Evolutionary conservation across 2,329 filamentous ascomycete genomes (phyloP).

Genomic region (Fusarium armeniacum): DNA sequence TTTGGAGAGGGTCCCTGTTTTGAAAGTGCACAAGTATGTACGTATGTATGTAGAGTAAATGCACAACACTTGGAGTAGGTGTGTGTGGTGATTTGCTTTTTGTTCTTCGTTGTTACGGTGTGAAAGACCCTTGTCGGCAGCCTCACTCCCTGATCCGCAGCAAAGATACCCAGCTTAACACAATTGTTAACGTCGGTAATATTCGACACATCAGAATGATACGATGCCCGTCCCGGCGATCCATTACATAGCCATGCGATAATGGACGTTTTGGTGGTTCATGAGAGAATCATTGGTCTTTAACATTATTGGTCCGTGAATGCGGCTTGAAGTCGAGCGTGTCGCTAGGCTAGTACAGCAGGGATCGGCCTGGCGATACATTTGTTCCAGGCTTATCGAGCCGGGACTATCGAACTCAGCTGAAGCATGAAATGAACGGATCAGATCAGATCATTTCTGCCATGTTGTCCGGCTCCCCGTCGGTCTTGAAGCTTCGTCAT

Average conservation of each 20-base stretch:
- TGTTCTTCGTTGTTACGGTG: background rate
- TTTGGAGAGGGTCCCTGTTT: conserved; percentile 12
- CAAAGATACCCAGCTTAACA: background rate
- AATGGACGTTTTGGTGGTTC: conserved; percentile 21
- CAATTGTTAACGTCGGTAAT: background rate
- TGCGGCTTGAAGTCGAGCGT: conserved; percentile 16
- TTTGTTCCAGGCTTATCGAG: background rate
- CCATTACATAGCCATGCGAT: conserved; percentile 15
- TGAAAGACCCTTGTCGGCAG: background rate
- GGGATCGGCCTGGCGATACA: conserved; percentile 18
- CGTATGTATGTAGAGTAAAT: conserved; percentile 13
- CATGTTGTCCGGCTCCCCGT: conserved; percentile 9
- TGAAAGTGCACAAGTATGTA: conserved; percentile 22
- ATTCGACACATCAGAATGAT: conserved; percentile 27
- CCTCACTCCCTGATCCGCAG: background rate
- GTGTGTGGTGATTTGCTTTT: conserved; percentile 23
- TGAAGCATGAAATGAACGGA: conserved; percentile 1
- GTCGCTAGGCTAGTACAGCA: conserved; percentile 22
- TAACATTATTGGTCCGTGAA: conserved; percentile 29
- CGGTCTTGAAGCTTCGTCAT: conserved; percentile 4
- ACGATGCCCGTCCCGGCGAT: conserved; percentile 8
- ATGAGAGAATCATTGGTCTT: conserved; percentile 14
- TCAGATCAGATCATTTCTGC: conserved; percentile 24
- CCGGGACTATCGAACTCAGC: conserved; percentile 10
- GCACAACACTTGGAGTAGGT: conserved; percentile 14